Conservation (phyloP, 2,329 filamentous ascomycete genomes). For the Fusarium nodosum region DNA sequence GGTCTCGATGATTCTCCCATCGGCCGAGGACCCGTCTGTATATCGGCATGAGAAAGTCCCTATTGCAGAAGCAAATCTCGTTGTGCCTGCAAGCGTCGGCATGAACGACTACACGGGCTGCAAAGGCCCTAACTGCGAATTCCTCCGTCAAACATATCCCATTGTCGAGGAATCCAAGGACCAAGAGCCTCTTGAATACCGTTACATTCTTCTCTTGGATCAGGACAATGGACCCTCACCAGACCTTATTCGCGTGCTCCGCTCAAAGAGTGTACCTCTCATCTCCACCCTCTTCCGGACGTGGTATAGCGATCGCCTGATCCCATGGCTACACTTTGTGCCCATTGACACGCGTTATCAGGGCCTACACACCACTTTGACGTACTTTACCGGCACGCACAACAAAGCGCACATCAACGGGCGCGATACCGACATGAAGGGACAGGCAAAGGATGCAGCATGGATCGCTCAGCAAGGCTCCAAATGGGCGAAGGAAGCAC, state of each 20-base stretch:
- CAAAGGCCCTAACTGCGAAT: constrained; percentile 58
- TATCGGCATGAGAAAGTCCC: constrained; percentile 70
- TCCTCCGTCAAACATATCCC: constrained; percentile 52
- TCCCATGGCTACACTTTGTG: constrained; percentile 84
- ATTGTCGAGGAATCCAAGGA: constrained; percentile 57
- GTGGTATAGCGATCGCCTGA: constrained; percentile 82
- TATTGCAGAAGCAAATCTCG: constrained; percentile 65
- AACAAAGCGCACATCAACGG: constrained; percentile 59
- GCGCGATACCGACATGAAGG: constrained; percentile 62
- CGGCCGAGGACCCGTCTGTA: constrained; percentile 51
- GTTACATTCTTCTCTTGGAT: constrained; percentile 80
- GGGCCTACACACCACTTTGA: constrained; percentile 78
- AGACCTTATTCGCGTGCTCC: constrained; percentile 72
- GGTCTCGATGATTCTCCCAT: constrained; percentile 70
- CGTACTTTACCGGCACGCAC: constrained; percentile 77
- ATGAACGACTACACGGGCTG: constrained; percentile 71
- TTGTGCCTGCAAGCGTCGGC: constrained; percentile 68
- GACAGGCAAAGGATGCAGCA: constrained; percentile 65
- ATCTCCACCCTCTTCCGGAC: constrained; percentile 79
- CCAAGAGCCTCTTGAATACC: constrained; percentile 70
- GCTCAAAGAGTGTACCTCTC: constrained; percentile 76
- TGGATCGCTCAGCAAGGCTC: constrained; percentile 76
- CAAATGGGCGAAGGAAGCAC: constrained; percentile 72
- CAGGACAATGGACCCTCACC: constrained; percentile 75
- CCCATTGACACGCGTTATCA: constrained; percentile 81